Conservation (phyloP, 176 grass and related monocot genomes). For the Ananas comosus region DNA sequence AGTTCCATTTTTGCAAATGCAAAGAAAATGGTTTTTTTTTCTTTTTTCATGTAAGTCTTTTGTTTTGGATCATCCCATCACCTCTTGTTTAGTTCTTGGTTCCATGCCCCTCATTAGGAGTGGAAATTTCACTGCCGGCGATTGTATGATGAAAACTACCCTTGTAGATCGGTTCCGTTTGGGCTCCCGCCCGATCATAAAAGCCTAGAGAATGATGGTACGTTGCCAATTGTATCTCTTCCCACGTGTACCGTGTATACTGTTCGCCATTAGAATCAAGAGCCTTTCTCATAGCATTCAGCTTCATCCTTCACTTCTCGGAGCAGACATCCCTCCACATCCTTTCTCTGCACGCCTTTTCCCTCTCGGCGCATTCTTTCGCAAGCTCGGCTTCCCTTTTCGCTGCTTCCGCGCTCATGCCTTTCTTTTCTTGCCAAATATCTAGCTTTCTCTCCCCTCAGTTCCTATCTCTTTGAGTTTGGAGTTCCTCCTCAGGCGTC, state of each 20-base stretch:
- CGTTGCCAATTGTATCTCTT: constrained; percentile 73
- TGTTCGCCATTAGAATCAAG: constrained; percentile 17
- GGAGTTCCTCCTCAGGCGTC: constrained; percentile 42
- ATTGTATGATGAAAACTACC: constrained; percentile 58
- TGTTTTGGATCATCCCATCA: constrained; percentile 13
- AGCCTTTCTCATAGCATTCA: background rate
- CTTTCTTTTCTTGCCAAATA: constrained; percentile 33
- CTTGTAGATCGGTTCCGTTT: constrained; percentile 71
- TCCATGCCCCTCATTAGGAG: constrained; percentile 34
- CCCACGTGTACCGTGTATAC: constrained; percentile 45
- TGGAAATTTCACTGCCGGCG: constrained; percentile 79
- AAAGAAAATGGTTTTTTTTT: too few relatives aligned
- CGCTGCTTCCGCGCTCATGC: constrained; percentile 22
- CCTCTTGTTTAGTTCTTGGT: constrained; percentile 74
- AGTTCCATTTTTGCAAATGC: too few relatives aligned
- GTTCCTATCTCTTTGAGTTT: constrained; percentile 34
- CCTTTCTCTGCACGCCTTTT: constrained; percentile 21
- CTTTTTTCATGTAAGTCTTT: background rate
- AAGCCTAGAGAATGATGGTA: constrained; percentile 57
- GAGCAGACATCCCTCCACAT: constrained; percentile 1
- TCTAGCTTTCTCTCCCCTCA: constrained; percentile 21
- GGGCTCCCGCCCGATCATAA: constrained; percentile 56
- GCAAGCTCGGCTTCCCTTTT: constrained; percentile 19
- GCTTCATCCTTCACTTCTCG: background rate
- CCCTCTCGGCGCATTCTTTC: constrained; percentile 22